phyloP scores from a whole-genome alignment of 108 stramenopile species.

The Pseudonitzschia pungens region DNA sequence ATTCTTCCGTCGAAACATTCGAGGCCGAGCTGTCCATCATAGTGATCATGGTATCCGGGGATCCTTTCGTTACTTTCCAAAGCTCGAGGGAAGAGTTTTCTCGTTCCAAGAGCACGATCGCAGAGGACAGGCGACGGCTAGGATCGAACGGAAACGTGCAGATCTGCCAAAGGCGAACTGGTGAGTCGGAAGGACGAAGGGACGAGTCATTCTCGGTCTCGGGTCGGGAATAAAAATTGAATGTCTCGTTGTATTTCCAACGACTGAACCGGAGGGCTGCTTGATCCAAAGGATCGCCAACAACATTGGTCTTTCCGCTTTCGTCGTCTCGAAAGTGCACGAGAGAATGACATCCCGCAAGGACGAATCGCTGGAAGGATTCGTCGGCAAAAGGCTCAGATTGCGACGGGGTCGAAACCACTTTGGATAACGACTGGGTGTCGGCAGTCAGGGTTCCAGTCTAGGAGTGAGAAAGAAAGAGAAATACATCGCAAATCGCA shows the following conservation, averaged over 20 bases:
- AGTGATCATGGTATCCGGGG: constrained; percentile 42
- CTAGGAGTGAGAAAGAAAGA: constrained; percentile 3
- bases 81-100: constrained; percentile 34
- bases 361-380: constrained; percentile 32
- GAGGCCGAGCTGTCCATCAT: constrained; percentile 9
- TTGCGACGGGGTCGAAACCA: constrained; percentile 26
- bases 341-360: constrained; percentile 74
- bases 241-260: constrained; percentile 53
- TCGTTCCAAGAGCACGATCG: constrained; percentile 44
- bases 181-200: background rate
- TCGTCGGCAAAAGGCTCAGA: background rate
- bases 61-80: constrained; percentile 49
- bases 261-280: constrained; percentile 47
- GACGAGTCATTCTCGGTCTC: constrained; percentile 11
- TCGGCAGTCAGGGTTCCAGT: constrained; percentile 86
- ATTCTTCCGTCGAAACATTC: background rate
- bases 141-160: constrained; percentile 66
- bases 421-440: constrained; percentile 46
- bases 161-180: constrained; percentile 58
- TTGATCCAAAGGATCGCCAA: constrained; percentile 74
- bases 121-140: constrained; percentile 50
- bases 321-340: constrained; percentile 23
- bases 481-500: no score
- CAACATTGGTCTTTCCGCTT: constrained; percentile 17
- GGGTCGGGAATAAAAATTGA: constrained; percentile 8